Conservation (phyloP, 2,329 filamentous ascomycete genomes). For the Verticillium longisporum region DNA sequence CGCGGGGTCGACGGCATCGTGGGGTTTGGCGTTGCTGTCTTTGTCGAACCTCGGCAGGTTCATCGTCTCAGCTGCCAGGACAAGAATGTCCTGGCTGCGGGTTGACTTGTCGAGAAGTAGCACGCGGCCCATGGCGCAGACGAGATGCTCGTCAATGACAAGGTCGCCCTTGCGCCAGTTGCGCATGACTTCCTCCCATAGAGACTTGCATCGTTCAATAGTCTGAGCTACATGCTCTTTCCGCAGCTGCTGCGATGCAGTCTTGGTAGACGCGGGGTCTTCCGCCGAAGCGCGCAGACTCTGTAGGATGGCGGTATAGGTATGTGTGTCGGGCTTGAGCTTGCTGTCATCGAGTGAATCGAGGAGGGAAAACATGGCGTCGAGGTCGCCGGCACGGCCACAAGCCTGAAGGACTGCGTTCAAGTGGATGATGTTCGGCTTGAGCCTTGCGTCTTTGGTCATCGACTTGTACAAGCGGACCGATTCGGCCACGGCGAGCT, state of each 20-base stretch:
- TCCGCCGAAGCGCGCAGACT: constrained; percentile 52
- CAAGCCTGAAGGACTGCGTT: constrained; percentile 87
- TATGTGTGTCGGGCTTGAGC: constrained; percentile 55
- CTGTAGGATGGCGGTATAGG: constrained; percentile 79
- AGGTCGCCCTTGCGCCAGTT: constrained; percentile 69
- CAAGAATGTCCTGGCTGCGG: constrained; percentile 67
- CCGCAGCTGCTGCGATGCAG: background rate
- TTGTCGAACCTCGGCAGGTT: constrained; percentile 52
- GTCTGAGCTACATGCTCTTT: constrained; percentile 24
- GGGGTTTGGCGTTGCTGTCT: background rate
- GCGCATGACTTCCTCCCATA: constrained; percentile 77
- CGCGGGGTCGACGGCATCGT: background rate
- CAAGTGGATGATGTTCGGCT: constrained; percentile 72
- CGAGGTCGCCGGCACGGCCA: constrained; percentile 65
- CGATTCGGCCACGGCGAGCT: constrained; percentile 59
- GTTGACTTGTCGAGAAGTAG: constrained; percentile 58
- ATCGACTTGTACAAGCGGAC: constrained; percentile 73
- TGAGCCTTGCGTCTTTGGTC: constrained; percentile 53
- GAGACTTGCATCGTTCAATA: constrained; percentile 59
- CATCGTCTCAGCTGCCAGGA: constrained; percentile 77
- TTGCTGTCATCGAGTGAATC: constrained; percentile 59
- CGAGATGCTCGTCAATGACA: constrained; percentile 68
- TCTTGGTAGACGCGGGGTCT: constrained; percentile 12
- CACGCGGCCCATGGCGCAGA: constrained; percentile 73
- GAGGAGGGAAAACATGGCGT: constrained; percentile 71